phyloP scores from a whole-genome alignment of 192 early-diverging fungal genomes.

The Rhizophlyctis rosea region DNA sequence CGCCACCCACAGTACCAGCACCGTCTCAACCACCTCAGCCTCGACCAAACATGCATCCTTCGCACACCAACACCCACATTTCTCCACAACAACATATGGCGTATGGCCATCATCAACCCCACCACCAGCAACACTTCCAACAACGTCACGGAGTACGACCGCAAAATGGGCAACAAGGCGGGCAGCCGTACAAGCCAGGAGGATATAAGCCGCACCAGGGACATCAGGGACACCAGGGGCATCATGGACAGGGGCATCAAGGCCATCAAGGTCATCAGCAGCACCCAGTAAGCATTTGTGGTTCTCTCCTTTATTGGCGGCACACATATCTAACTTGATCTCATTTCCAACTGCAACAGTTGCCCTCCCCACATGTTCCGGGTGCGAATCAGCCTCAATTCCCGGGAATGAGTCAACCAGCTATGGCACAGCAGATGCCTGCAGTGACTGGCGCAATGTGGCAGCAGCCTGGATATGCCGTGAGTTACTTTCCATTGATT shows the following conservation, averaged over 20 bases:
- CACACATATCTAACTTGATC: no score
- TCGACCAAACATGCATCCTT: neutral
- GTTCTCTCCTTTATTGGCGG: no score
- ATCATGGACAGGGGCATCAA: no score
- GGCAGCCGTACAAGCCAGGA: neutral
- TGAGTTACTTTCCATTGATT: no score
- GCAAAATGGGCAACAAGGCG: neutral
- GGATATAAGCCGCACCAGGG: neutral
- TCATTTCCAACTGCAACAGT: neutral
- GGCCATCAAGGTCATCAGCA: neutral
- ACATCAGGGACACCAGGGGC: neutral
- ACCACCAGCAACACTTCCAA: neutral
- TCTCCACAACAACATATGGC: neutral
- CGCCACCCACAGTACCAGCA: neutral
- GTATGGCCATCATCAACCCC: neutral
- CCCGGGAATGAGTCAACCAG: neutral
- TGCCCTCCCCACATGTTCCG: neutral
- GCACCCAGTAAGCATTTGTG: neutral
- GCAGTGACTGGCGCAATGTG: no score
- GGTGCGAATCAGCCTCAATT: neutral
- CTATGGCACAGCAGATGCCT: neutral
- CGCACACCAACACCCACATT: neutral
- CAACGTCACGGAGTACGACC: neutral
- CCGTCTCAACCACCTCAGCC: neutral
- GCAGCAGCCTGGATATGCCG: no score